These are phyloP conservation scores for Malus hybrid DNA, from an alignment of 331 rosid species.

Conservation along the genomic window DNA sequence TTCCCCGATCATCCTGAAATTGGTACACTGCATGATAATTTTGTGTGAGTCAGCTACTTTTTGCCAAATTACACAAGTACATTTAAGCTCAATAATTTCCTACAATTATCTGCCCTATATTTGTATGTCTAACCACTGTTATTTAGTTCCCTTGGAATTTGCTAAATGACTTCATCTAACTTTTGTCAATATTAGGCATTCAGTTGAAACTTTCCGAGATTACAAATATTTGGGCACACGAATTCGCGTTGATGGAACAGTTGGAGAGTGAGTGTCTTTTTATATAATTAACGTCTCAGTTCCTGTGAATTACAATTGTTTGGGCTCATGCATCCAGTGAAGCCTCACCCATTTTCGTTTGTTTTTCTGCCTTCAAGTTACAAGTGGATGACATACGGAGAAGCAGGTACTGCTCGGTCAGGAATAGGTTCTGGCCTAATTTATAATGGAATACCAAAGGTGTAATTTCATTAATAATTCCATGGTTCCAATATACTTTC, in stretches of 20 bases:
- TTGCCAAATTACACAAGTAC: neutral
- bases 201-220: slow-evolving; percentile 75
- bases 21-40: slow-evolving; percentile 86
- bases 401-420: slow-evolving; percentile 77
- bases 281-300: slow-evolving; percentile 3
- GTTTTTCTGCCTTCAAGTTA: slow-evolving; percentile 40
- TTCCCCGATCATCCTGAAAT: slow-evolving; percentile 77
- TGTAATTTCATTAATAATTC: slow-evolving; percentile 21
- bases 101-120: neutral
- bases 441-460: slow-evolving; percentile 72
- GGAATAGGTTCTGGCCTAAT: slow-evolving; percentile 89
- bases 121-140: neutral
- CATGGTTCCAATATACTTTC: neutral
- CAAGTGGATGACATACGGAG: slow-evolving; percentile 99
- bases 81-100: neutral
- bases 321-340: neutral
- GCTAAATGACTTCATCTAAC: slow-evolving; percentile 15
- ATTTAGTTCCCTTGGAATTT: neutral
- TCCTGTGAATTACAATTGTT: neutral
- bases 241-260: slow-evolving; percentile 77
- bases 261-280: slow-evolving; percentile 76
- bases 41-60: slow-evolving; percentile 55
- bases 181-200: slow-evolving; percentile 45
- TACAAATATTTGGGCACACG: slow-evolving; percentile 93
- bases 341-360: slow-evolving; percentile 21